Conservation (phyloP, 2,329 filamentous ascomycete species). For the Ophiognomonia clavigignenti-juglandacearum region DNA sequence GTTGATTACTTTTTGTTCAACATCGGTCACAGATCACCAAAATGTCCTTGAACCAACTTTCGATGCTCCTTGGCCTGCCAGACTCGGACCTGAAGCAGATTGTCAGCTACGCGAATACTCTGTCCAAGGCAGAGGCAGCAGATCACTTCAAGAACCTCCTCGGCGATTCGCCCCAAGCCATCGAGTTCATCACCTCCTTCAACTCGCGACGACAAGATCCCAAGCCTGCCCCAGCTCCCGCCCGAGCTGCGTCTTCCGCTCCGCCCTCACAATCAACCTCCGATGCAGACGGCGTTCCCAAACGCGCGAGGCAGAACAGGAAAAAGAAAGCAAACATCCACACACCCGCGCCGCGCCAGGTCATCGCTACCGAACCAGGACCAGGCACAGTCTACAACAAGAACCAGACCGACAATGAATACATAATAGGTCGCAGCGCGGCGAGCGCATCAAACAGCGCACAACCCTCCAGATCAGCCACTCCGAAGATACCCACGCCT, state of each 20-base stretch:
- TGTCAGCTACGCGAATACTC: slow-evolving; percentile 71
- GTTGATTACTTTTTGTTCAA: no score
- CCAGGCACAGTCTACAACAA: slow-evolving; percentile 71
- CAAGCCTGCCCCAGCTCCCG: slow-evolving; percentile 21
- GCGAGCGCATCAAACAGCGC: slow-evolving; percentile 33
- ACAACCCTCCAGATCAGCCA: slow-evolving; percentile 37
- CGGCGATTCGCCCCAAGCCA: slow-evolving; percentile 71
- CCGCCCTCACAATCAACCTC: background rate
- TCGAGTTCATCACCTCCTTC: slow-evolving; percentile 77
- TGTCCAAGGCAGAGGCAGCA: slow-evolving; percentile 72
- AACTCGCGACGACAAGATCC: slow-evolving; percentile 60
- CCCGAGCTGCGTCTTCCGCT: slow-evolving; percentile 18
- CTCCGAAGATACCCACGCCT: slow-evolving; percentile 47
- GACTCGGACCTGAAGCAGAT: slow-evolving; percentile 80
- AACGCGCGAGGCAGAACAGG: slow-evolving; percentile 38
- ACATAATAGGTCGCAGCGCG: slow-evolving; percentile 53
- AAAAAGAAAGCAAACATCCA: slow-evolving; percentile 59
- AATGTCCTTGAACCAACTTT: slow-evolving; percentile 64
- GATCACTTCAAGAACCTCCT: slow-evolving; percentile 85
- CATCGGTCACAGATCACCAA: no score
- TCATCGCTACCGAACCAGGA: slow-evolving; percentile 60
- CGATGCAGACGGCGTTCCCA: slow-evolving; percentile 41
- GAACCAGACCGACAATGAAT: slow-evolving; percentile 64
- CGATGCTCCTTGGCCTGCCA: slow-evolving; percentile 76
- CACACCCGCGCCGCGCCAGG: slow-evolving; percentile 56